Evolutionary conservation across 208 protist genomes (phyloP).

Genomic region (Pavlovales sp.): DNA sequence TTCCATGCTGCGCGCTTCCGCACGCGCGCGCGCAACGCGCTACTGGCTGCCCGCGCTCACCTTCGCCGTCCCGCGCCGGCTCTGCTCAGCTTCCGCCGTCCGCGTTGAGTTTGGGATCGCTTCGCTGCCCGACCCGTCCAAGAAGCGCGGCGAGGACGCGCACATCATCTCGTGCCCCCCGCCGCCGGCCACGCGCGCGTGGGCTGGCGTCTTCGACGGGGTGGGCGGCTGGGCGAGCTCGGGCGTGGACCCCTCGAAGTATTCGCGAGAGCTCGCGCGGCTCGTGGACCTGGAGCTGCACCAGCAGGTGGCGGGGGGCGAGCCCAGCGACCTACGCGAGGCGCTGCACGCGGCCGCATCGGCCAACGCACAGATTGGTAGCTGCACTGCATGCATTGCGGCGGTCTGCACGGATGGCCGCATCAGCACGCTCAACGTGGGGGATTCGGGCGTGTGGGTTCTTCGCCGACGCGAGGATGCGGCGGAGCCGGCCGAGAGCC

Average conservation of each 20-base stretch:
- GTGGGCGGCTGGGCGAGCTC: not conserved
- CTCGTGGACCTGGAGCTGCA: not conserved
- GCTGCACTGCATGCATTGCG: not conserved
- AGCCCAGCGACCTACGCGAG: not conserved
- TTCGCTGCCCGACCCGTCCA: not conserved
- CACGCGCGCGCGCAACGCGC: too few relatives aligned
- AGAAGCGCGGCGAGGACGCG: not conserved
- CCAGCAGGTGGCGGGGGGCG: not conserved
- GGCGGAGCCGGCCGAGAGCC: too few relatives aligned
- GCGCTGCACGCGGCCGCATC: not conserved
- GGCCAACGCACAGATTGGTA: not conserved
- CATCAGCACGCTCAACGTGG: not conserved
- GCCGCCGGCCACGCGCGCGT: not conserved
- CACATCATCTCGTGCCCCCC: not conserved
- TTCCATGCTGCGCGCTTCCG: too few relatives aligned
- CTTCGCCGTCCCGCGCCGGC: not conserved
- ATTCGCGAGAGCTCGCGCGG: not conserved
- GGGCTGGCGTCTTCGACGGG: not conserved
- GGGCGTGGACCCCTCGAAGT: not conserved
- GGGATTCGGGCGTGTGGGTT: not conserved
- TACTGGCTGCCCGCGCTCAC: not conserved
- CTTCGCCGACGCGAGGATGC: not conserved
- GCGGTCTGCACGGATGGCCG: not conserved
- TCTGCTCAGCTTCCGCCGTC: not conserved
- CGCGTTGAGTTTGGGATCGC: not conserved